These are phyloP conservation scores for Berkeleyomyces rouxiae DNA, from an alignment of 2,329 filamentous ascomycete species.

Conservation along the genomic window DNA sequence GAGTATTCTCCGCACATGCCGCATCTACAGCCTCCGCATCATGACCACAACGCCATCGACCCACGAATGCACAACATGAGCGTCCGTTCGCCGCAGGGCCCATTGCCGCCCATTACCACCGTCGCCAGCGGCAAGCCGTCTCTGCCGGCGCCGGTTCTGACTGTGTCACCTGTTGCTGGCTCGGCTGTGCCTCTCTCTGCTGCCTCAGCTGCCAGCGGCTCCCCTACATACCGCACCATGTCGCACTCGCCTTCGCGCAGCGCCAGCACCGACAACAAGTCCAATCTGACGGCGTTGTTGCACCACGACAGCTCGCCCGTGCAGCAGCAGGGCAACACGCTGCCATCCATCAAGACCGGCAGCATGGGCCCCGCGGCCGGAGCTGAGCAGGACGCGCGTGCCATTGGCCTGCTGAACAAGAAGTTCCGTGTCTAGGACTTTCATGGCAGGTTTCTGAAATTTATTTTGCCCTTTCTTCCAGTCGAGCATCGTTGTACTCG, in stretches of 20 bases:
- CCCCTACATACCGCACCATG: slow-evolving; percentile 8
- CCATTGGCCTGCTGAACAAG: slow-evolving; percentile 47
- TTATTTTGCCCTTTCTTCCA: neutral
- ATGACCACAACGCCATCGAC: slow-evolving; percentile 26
- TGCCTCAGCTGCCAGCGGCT: neutral
- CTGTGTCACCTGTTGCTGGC: slow-evolving; percentile 26
- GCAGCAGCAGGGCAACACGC: slow-evolving; percentile 26
- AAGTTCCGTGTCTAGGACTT: slow-evolving; percentile 28
- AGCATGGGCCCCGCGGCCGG: slow-evolving; percentile 28
- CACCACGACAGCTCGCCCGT: slow-evolving; percentile 32
- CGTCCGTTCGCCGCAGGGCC: slow-evolving; percentile 26
- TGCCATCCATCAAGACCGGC: slow-evolving; percentile 25
- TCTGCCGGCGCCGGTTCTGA: slow-evolving; percentile 30
- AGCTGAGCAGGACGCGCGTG: slow-evolving; percentile 41
- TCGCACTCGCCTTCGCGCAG: slow-evolving; percentile 9
- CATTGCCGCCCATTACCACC: slow-evolving; percentile 27
- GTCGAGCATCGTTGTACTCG: neutral
- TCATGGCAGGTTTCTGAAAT: neutral
- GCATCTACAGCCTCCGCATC: slow-evolving; percentile 19
- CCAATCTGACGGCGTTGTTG: slow-evolving; percentile 33
- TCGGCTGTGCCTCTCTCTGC: slow-evolving; percentile 25
- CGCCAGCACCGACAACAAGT: slow-evolving; percentile 22
- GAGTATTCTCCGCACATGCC: slow-evolving; percentile 26
- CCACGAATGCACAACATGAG: slow-evolving; percentile 21
- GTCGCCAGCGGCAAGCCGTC: slow-evolving; percentile 21